Percentiles rank a stretch among this genome's conserved stretches.
Conservation (phyloP, 164 flowering plant species). For the Sextonia rubra region DNA sequence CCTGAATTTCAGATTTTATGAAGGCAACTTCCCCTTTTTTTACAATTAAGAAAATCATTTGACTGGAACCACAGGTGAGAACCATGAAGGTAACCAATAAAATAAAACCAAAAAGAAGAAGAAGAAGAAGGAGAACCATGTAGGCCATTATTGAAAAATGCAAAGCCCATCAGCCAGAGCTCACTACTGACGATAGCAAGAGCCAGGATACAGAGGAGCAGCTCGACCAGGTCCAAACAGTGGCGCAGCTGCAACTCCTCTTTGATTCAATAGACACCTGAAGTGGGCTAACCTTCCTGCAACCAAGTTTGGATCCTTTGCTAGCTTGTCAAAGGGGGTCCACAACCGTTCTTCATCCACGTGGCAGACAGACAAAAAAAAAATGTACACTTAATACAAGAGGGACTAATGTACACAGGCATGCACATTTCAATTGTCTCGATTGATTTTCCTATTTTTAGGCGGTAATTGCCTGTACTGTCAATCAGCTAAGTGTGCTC, state of each 20-base stretch:
- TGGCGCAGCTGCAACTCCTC: constrained; percentile 86
- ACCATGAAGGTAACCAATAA: background rate
- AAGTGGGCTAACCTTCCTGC: constrained; percentile 58
- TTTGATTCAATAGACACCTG: constrained; percentile 76
- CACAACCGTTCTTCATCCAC: constrained; percentile 58
- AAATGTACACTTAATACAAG: background rate
- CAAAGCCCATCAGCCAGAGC: background rate
- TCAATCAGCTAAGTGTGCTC: no score
- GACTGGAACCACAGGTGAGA: background rate
- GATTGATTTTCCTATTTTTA: no score
- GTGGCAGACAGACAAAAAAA: background rate
- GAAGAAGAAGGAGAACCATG: no score
- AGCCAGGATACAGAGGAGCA: constrained; percentile 63
- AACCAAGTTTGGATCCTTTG: constrained; percentile 52
- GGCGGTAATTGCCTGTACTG: background rate
- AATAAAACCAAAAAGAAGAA: background rate
- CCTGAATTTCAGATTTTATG: background rate
- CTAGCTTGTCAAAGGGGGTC: constrained; percentile 59
- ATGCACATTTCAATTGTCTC: background rate
- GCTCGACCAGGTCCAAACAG: constrained; percentile 52
- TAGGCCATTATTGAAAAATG: background rate
- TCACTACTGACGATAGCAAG: constrained; percentile 56
- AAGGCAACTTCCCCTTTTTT: background rate
- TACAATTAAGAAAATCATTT: background rate
- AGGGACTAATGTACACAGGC: background rate